Conservation (phyloP, 805 yeast genomes). For the Hanseniaspora guilliermondii region DNA sequence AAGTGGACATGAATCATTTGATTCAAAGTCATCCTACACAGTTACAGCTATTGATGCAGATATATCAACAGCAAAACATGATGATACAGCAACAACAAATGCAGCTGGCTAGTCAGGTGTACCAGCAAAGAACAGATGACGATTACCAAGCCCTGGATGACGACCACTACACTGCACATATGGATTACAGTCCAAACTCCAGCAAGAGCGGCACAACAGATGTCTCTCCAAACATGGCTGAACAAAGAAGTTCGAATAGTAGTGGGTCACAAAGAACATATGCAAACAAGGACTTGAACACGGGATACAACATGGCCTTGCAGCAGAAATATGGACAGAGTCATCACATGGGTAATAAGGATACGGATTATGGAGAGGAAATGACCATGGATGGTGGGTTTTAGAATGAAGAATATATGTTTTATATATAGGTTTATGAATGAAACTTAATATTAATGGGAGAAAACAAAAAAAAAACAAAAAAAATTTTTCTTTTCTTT, state of each 20-base stretch:
- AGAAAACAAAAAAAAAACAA: not conserved
- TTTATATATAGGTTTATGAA: not conserved
- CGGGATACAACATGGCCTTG: not conserved
- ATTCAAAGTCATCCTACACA: not conserved
- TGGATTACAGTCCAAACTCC: not conserved
- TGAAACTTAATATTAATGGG: too few species aligned
- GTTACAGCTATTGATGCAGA: constrained; percentile 1
- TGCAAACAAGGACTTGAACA: not conserved
- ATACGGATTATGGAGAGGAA: not conserved
- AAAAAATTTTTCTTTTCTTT: not conserved
- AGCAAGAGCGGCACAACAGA: not conserved
- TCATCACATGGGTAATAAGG: not conserved
- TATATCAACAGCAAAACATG: constrained; percentile 10
- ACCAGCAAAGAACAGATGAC: not conserved
- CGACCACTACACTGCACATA: not conserved
- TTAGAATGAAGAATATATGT: not conserved
- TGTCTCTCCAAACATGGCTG: not conserved
- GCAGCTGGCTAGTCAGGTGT: not conserved
- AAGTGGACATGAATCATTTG: not conserved
- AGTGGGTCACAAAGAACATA: not conserved
- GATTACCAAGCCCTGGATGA: constrained; percentile 11
- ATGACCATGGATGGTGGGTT: constrained; percentile 12
- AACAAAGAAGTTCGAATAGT: not conserved
- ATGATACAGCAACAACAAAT: not conserved
- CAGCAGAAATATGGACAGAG: not conserved